These are phyloP conservation scores for Cryptococcus sp. DNA, from an alignment of 1,284 basidiomycete genomes.

Conservation along the genomic window DNA sequence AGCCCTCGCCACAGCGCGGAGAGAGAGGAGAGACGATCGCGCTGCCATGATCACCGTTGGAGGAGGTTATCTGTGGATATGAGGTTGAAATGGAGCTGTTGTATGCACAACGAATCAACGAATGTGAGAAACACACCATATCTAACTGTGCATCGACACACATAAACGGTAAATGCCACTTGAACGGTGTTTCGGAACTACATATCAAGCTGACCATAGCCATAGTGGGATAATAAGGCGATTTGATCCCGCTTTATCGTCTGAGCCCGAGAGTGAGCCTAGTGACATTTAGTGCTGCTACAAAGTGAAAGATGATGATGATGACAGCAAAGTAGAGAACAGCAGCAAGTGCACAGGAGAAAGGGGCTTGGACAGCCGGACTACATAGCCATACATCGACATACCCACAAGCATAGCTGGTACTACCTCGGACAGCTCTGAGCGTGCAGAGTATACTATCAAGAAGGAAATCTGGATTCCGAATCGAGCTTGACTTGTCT, in stretches of 20 bases:
- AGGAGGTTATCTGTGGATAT: not conserved
- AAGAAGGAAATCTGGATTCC: too few species aligned
- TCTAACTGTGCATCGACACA: not conserved
- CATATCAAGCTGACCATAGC: not conserved
- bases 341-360: not conserved
- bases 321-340: not conserved
- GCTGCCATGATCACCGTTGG: conserved; percentile 33
- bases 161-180: conserved; percentile 9
- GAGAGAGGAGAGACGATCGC: conserved; percentile 29
- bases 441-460: too few species aligned
- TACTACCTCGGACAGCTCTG: too few species aligned
- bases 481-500: too few species aligned
- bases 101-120: conserved; percentile 18
- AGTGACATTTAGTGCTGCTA: too few species aligned
- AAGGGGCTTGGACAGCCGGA: too few species aligned
- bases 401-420: too few species aligned
- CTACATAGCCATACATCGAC: too few species aligned
- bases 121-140: conserved; percentile 5
- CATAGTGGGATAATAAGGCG: not conserved
- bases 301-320: too few species aligned
- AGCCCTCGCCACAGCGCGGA: conserved; percentile 22
- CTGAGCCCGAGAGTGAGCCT: too few species aligned
- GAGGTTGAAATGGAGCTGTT: not conserved
- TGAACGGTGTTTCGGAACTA: conserved; percentile 8
- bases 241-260: not conserved